phyloP scores from a whole-genome alignment of 768 basidiomycete species.

The Trametes villosa region DNA sequence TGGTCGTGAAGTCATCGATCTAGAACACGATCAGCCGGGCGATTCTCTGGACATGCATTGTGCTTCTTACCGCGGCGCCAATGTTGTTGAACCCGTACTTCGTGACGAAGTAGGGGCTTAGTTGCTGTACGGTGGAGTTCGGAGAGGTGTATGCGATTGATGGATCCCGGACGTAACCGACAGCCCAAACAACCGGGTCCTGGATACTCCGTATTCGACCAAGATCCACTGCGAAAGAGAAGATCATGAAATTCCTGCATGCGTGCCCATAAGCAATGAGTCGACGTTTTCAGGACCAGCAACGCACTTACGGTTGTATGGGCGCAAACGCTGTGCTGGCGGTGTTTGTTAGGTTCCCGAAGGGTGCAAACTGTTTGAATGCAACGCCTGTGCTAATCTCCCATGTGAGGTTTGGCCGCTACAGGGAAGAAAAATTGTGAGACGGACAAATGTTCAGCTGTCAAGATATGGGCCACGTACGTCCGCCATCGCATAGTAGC shows the following conservation, averaged over 20 bases:
- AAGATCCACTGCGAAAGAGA: slow-evolving; percentile 33
- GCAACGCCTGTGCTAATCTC: slow-evolving; percentile 23
- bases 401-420: slow-evolving; percentile 12
- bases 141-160: slow-evolving; percentile 28
- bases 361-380: slow-evolving; percentile 18
- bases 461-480: not conserved
- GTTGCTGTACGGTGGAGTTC: slow-evolving; percentile 12
- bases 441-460: no score
- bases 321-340: slow-evolving; percentile 7
- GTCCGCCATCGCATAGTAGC: slow-evolving; percentile 19
- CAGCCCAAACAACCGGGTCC: slow-evolving; percentile 31
- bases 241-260: slow-evolving; percentile 24
- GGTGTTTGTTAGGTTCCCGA: slow-evolving; percentile 23
- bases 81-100: not conserved
- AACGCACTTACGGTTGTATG: slow-evolving; percentile 23
- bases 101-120: slow-evolving; percentile 26
- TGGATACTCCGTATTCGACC: slow-evolving; percentile 27
- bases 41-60: no score
- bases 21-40: no score
- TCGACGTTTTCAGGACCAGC: not conserved
- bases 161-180: slow-evolving; percentile 35
- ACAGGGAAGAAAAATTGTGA: not conserved
- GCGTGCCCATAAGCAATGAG: no score
- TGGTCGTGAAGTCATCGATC: slow-evolving; percentile 27
- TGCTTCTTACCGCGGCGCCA: no score